Evolutionary conservation across 1,139 yeast genomes (phyloP), one percentile per base, ranked within the genome.

Genomic region (Lodderomyces parapsilosis): DNA sequence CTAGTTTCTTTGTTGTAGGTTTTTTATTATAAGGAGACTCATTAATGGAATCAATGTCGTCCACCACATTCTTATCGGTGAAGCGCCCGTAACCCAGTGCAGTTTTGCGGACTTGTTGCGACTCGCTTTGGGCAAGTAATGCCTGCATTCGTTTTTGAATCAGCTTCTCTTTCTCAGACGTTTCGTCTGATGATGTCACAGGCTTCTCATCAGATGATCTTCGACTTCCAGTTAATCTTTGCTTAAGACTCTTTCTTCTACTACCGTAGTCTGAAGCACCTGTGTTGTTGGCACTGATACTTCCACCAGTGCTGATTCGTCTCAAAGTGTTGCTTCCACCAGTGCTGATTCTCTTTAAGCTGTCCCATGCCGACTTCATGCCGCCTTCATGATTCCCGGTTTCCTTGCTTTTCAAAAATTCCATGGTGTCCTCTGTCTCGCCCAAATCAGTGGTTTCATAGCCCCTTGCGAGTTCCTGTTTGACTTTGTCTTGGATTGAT

Each of bases 31-130:
- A 19, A 31, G 41, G 42, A 15, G 47, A 41, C 15, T 45, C 49
- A 47, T 72, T 72, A 18, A 72, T 72, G 2, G 74, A 74, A 4
- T 62, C 64, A 18, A 72, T 54, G 41, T 72, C 77, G n/a, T 66
- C 73, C 6, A 56, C 53, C 20, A 57, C 70, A 20, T 58, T 58
- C 11, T 45, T 49, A 9, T 55, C 86, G 0, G 90, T 83, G 56
- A 74, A 85, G 53, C 78, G 78, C 2, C 95, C 95, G 57, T 87
- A 87, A 0, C 95, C 95, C 13, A 67, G 63, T 0, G 95, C 95
- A 0, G 90, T 81, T 53, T 77, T 80, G 17, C 69, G 58, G 0
- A 76, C 66, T 4, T 78, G 74, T 10, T 76, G 70, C 1, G 77
- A 73, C 28, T 73, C 74, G 17, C 70, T 69, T 43, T 60, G 66